Evolutionary conservation across 106 monocot species (phyloP).

Genomic region (Cymbidium sinense): DNA sequence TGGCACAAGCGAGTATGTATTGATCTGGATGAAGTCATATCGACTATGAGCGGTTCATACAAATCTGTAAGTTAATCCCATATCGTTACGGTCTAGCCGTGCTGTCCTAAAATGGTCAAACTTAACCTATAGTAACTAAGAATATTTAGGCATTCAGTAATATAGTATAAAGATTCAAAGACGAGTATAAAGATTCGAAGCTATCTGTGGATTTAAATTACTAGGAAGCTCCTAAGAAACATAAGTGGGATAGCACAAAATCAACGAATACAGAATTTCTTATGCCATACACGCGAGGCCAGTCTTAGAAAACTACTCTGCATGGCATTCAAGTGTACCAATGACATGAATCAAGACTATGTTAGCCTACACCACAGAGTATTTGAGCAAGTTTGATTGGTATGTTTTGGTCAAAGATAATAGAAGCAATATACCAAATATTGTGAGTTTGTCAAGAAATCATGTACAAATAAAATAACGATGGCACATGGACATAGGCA

Average conservation of each 20-base stretch:
- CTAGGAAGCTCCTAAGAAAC: not conserved
- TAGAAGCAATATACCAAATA: not conserved
- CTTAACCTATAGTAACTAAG: too few species aligned
- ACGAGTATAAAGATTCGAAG: not conserved
- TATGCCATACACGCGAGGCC: not conserved
- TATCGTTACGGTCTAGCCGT: too few species aligned
- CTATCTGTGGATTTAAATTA: not conserved
- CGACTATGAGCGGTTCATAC: too few species aligned
- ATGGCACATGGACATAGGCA: not conserved
- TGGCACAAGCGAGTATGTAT: too few species aligned
- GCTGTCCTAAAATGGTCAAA: too few species aligned
- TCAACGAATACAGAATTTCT: not conserved
- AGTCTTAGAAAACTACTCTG: not conserved
- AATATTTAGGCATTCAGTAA: too few species aligned
- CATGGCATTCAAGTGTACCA: not conserved
- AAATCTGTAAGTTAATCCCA: too few species aligned
- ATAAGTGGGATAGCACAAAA: not conserved
- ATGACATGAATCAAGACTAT: not conserved
- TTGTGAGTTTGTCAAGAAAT: not conserved
- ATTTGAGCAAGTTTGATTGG: not conserved
- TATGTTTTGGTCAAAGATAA: not conserved
- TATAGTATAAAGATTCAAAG: not conserved
- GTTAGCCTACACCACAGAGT: not conserved
- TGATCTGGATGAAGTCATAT: too few species aligned
- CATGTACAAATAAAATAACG: not conserved